Conservation (phyloP, 805 yeast genomes). For the Teunomyces gatunensis region DNA sequence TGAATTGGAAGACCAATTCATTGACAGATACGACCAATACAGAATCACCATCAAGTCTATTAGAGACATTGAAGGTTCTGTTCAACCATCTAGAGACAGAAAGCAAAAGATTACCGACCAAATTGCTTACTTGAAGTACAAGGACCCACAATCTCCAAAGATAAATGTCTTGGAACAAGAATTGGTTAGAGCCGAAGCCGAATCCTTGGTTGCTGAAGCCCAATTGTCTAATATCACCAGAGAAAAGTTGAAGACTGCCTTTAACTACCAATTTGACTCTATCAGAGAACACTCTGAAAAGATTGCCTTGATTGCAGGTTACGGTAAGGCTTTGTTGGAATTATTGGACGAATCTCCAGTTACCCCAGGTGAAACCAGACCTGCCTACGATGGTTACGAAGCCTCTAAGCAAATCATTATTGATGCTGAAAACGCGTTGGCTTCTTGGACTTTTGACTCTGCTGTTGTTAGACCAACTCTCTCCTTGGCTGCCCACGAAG, state of each 20-base stretch:
- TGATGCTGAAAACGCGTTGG: conserved; percentile 94
- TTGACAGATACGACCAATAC: conserved; percentile 97
- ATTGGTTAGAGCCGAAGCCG: conserved; percentile 98
- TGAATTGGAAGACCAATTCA: conserved; percentile 96
- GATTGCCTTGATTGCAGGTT: conserved; percentile 95
- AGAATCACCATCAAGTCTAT: conserved; percentile 91
- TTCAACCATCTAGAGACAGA: conserved; percentile 97
- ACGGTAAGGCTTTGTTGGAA: conserved; percentile 96
- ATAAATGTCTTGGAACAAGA: conserved; percentile 95
- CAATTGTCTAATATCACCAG: conserved; percentile 97
- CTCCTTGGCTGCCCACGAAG: conserved; percentile 65
- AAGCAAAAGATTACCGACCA: conserved; percentile 96
- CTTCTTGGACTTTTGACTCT: conserved; percentile 93
- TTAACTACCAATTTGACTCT: conserved; percentile 94
- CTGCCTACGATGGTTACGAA: conserved; percentile 97
- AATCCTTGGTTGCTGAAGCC: conserved; percentile 97
- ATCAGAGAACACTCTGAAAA: conserved; percentile 94
- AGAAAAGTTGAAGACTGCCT: conserved; percentile 96
- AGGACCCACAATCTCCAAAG: conserved; percentile 97
- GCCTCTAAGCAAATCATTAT: conserved; percentile 97
- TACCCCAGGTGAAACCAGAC: conserved; percentile 98
- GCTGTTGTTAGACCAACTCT: conserved; percentile 94
- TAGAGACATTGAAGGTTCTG: conserved; percentile 95
- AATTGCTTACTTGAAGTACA: conserved; percentile 96
- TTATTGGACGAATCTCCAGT: conserved; percentile 95